These are phyloP conservation scores for Chenopodium berlandieri DNA, from an alignment of 148 eudicot species.

Conservation along the genomic window DNA sequence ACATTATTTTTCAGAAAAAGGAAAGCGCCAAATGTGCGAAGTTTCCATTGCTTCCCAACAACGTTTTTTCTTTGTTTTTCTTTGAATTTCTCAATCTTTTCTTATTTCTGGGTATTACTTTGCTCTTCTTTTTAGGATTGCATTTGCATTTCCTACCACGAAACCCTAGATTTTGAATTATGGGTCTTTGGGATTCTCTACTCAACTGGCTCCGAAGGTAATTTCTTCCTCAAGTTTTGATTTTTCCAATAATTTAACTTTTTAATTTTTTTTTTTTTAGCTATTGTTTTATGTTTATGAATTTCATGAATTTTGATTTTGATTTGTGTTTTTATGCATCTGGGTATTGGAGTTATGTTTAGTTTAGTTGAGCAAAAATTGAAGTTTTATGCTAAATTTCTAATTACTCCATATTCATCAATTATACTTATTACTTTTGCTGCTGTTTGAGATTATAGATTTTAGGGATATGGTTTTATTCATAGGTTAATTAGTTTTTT, in stretches of 20 bases:
- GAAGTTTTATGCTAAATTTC: background rate
- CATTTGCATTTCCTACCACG: background rate
- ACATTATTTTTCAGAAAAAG: background rate
- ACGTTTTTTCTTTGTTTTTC: constrained; percentile 13
- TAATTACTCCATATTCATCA: background rate
- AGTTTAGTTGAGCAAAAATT: background rate
- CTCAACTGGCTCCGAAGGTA: constrained; percentile 90
- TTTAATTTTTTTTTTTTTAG: background rate
- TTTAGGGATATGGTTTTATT: background rate
- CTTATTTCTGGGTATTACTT: background rate
- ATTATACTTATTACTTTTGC: background rate
- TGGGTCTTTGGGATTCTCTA: constrained; percentile 77
- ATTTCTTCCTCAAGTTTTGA: background rate
- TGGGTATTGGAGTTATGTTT: constrained; percentile 1
- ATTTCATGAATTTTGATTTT: background rate
- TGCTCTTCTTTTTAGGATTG: background rate
- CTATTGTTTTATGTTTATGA: background rate
- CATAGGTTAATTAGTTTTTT: background rate
- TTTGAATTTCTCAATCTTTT: background rate
- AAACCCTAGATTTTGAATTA: constrained; percentile 10
- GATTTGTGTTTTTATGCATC: background rate
- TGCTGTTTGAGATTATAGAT: background rate
- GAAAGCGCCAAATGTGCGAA: constrained; percentile 21
- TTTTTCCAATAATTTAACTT: background rate
- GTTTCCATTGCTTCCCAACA: constrained; percentile 16